Base-by-base conservation (phyloP, 1,284 basidiomycete genomes). In the Golubevia pallescens region DNA sequence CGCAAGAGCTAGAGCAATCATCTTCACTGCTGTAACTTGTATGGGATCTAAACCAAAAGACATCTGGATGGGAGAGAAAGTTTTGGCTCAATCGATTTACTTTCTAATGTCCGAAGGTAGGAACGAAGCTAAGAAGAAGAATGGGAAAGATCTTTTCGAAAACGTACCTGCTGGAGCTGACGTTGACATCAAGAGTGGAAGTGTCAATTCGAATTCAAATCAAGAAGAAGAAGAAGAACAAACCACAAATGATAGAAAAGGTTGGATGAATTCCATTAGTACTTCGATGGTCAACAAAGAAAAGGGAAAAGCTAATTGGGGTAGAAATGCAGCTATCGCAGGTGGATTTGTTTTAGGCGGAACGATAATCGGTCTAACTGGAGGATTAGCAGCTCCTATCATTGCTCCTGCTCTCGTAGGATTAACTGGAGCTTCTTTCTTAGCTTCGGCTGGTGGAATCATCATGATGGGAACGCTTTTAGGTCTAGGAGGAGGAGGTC, bases 381-480 rank as follows among this genome's bases (percentile, higher is more conserved):
- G 77, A 16, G 78, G 78, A 3, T 63, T 81, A 21, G 79, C 79
- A 0, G 79, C 79, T 8, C 79, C 79, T 5, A 62, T 81, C 16
- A 69, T 81, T 4, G 75, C 75, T 4, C 76, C 79, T 4, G 75
- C 75, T 2, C 69, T 81, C 1, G 77, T 74, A 3, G 77, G 79
- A 1, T 68, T 81, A 20, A 79, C 77, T 0, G 79, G 79, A 3
- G 69, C 71, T 14, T 67, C 71, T 5, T 80, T 80, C 55, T 67
- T 81, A 20, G 75, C 75, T 7, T 76, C 79, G 2, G 69, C 71
- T 3, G 77, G 79, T 16, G 79, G 79, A 34, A 71, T 80, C 62
- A 67, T 80, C 52, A 69, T 80, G 71, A 68, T 80, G 19, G 79
- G 75, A n/a, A 74, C 77, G 7, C 69, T 81, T 38, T 74, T 81